Base-by-base conservation (phyloP, 192 early-diverging fungal species). In the Backusella circina region DNA sequence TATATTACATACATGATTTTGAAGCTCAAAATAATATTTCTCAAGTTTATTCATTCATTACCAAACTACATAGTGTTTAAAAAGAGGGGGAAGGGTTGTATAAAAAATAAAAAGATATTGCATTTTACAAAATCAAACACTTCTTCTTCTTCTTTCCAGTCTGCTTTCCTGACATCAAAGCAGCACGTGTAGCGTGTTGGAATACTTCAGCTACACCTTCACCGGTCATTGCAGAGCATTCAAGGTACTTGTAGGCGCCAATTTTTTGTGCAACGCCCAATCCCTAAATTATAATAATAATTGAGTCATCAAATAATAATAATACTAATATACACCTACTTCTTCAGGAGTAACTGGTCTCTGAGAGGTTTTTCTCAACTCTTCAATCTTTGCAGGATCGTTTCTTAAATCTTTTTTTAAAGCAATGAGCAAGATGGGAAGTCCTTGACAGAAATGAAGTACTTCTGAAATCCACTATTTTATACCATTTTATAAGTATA, bases 401-500 rank as follows among this genome's bases (percentile, higher is more conserved):
- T 91, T 89, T 67, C 95, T 87, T 72, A 97, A 84, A 86, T 97
- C 95, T 79, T 91, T 93, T 86, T 97, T 97, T 83, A 90, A 92
- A 10, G 88, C 94, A 80, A 97, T 92, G 61, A 97, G 83, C 57
- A 96, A 79, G 78, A 95, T 93, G 26, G 95, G 95, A 28, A 95
- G 85, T 65, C 89, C 91, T 41, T 89, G 80, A 75, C 95, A 97
- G 82, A 96, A 95, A 75, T 95, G 92, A 64, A 89, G 82, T 31
- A 95, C 95, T 85, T 95, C 95, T 47, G 91, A 91, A 70, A 95
- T 93, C 95, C 95, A 96, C 92, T 93, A 79, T 75, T 72, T n/a
- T 35, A 18, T 36, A 70, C 13, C 39, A 13, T 23, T 6, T 31
- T 12, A 31, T 30, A 30, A 65, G 28, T 5, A 65, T 3, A 18